A percentile compares a stretch with the other conserved stretches of the same genome.
Conservation (phyloP, 169 alveolate species). For the Eimeria acervulina region DNA sequence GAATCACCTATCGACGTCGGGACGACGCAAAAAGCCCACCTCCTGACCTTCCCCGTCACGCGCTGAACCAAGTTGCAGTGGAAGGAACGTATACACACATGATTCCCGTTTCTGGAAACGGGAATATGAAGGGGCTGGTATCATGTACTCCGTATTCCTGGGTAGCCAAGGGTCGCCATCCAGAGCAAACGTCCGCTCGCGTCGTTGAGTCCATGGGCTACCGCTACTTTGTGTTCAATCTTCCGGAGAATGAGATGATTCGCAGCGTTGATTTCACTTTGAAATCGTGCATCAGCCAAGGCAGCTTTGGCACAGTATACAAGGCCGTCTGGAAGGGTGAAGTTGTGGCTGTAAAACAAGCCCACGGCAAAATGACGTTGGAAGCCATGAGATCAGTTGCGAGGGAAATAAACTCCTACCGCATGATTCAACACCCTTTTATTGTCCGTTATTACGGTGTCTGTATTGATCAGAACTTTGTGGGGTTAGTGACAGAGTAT, state of each 20-base stretch:
- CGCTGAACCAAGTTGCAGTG: constrained; percentile 50
- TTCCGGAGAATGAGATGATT: constrained; percentile 76
- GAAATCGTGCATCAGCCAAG: constrained; percentile 84
- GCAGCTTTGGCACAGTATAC: constrained; percentile 88
- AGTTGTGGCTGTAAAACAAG: constrained; percentile 87
- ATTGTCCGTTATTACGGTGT: constrained; percentile 89
- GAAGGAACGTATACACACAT: constrained; percentile 76
- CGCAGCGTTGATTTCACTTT: constrained; percentile 39
- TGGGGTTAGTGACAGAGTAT: constrained; percentile 89
- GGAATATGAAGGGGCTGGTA: constrained; percentile 59
- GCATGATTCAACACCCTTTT: constrained; percentile 87
- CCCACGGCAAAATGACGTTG: constrained; percentile 85
- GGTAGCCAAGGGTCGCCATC: constrained; percentile 46
- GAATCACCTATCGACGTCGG: constrained; percentile 59
- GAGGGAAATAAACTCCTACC: constrained; percentile 89
- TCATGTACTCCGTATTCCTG: constrained; percentile 41
- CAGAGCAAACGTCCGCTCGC: constrained; percentile 70
- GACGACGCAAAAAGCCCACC: constrained; percentile 69
- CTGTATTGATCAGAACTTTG: constrained; percentile 88
- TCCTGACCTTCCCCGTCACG: constrained; percentile 73
- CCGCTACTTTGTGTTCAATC: constrained; percentile 73
- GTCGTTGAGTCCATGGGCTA: constrained; percentile 64
- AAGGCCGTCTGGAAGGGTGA: constrained; percentile 86
- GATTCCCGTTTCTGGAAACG: constrained; percentile 66
- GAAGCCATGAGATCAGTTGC: constrained; percentile 89